Evolutionary conservation across 2,329 filamentous ascomycete genomes (phyloP), one percentile per base, ranked within the genome.

Genomic region (Coniochaeta hoffmannii): DNA sequence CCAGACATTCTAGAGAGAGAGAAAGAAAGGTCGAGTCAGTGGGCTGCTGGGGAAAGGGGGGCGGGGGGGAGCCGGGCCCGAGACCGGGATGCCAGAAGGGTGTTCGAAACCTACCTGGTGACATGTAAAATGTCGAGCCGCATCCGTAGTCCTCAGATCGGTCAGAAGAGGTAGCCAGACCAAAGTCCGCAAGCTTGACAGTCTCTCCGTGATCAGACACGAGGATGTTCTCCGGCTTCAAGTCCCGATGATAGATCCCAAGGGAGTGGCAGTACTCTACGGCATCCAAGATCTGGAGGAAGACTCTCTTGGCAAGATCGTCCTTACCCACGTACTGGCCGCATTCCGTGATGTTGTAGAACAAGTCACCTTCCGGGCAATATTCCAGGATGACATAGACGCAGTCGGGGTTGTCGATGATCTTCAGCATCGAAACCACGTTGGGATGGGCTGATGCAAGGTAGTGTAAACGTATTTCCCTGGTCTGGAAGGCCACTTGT

Each of bases 111-210:
- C 71, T 88, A 97, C 93, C 93, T 83, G 94, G 94, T 68, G 91
- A 96, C 94, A 97, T 99, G 76, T 99, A 99, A 68, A 97, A 97
- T 14, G 93, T 97, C 31, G 94, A 97, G 60, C 94, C 94, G 71
- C 94, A 99, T 66, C 94, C 94, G 73, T 96, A 97, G 71, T 99
- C 94, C 64, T 91, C 88, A 61, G 93, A 96, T 63, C 87, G 79
- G 62, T 85, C 80, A 62, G 93, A 89, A 57, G 85, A 86, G 24
- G 91, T 97, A 57, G 94, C 94, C 55, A 99, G 83, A 69, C 94
- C 94, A 79, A 99, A 99, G 73, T 99, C 94, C 62, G 93, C 94
- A 62, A 99, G 82, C 76, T 97, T 96, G 68, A 96, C 90, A 34
- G 90, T 94, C 74, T 87, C 84, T 62, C 93, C 93, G 61, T 86